A percentile compares a stretch with the other conserved stretches of the same genome.
Evolutionary conservation across 2,329 filamentous ascomycete genomes (phyloP).

Genomic region (Colletotrichum sp.): DNA sequence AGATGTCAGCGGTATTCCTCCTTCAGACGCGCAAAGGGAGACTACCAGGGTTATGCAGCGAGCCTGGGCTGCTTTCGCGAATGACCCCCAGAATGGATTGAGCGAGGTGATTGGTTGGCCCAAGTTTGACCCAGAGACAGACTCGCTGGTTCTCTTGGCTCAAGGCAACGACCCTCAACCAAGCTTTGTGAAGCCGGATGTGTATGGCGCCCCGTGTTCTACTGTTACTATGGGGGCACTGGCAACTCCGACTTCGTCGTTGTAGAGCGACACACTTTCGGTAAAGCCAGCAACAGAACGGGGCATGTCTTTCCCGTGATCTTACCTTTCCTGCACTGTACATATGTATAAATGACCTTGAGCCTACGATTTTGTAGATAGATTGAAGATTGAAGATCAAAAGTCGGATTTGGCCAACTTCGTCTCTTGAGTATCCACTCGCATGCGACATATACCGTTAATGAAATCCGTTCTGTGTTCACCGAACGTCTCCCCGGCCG

Average conservation of each 20-base stretch:
- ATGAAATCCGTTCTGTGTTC: background rate
- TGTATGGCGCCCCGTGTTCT: constrained; percentile 28
- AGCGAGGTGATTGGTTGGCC: constrained; percentile 39
- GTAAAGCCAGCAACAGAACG: background rate
- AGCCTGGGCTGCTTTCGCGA: constrained; percentile 45
- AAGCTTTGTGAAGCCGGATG: constrained; percentile 26
- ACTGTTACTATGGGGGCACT: constrained; percentile 25
- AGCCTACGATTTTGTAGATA: background rate
- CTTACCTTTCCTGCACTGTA: background rate
- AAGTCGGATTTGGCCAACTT: background rate
- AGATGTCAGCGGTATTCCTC: constrained; percentile 41
- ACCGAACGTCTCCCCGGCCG: background rate
- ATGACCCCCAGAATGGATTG: constrained; percentile 40
- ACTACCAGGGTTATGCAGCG: constrained; percentile 41
- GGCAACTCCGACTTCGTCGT: background rate
- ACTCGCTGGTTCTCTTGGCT: constrained; percentile 31
- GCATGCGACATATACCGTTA: background rate
- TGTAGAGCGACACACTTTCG: background rate
- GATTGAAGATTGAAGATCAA: background rate
- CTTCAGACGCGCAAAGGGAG: constrained; percentile 30
- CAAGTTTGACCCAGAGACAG: constrained; percentile 27
- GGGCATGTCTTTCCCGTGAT: background rate
- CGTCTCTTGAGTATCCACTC: background rate
- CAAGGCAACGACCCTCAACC: constrained; percentile 25
- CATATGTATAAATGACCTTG: background rate